phyloP scores from a whole-genome alignment of 2,329 filamentous ascomycete genomes.

The Aschersonia sp. region DNA sequence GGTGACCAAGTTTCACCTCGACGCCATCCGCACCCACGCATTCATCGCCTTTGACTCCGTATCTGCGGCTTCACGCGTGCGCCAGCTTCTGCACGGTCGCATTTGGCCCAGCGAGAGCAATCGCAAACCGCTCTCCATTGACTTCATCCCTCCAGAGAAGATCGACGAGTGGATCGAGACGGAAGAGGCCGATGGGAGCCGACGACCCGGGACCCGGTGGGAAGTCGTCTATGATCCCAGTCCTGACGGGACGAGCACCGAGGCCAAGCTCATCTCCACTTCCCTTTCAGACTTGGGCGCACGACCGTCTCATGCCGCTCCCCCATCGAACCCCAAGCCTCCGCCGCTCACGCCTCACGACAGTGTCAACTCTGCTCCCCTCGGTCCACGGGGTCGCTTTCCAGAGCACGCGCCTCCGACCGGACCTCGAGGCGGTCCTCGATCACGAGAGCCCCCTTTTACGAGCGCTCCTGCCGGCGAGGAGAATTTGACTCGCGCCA shows the following conservation, averaged over 20 bases:
- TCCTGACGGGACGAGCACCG: slow-evolving; percentile 33
- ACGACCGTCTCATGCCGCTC: not conserved
- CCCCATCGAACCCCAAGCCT: not conserved
- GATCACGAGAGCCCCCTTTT: not conserved
- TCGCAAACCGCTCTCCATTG: slow-evolving; percentile 72
- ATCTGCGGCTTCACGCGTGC: slow-evolving; percentile 60
- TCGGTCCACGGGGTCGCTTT: slow-evolving; percentile 19
- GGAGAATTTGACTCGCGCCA: slow-evolving; percentile 19
- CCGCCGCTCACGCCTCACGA: slow-evolving; percentile 7
- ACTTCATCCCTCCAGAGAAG: slow-evolving; percentile 71
- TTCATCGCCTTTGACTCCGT: slow-evolving; percentile 59
- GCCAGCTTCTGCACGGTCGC: slow-evolving; percentile 58
- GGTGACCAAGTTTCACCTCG: slow-evolving; percentile 61
- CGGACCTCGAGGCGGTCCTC: slow-evolving; percentile 14
- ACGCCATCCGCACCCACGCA: slow-evolving; percentile 76
- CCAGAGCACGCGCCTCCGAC: slow-evolving; percentile 11
- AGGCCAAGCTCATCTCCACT: slow-evolving; percentile 19
- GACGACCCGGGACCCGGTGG: slow-evolving; percentile 39
- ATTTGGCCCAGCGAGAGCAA: slow-evolving; percentile 81
- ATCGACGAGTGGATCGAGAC: slow-evolving; percentile 59
- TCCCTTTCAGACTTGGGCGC: slow-evolving; percentile 1
- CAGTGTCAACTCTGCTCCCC: slow-evolving; percentile 19
- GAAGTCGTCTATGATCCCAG: slow-evolving; percentile 56
- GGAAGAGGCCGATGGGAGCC: slow-evolving; percentile 38
- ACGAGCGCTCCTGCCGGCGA: slow-evolving; percentile 1